Evolutionary conservation across 2,329 filamentous ascomycete species (phyloP), one percentile per base, ranked within the genome.

Genomic region (Berkeleyomyces basicola): DNA sequence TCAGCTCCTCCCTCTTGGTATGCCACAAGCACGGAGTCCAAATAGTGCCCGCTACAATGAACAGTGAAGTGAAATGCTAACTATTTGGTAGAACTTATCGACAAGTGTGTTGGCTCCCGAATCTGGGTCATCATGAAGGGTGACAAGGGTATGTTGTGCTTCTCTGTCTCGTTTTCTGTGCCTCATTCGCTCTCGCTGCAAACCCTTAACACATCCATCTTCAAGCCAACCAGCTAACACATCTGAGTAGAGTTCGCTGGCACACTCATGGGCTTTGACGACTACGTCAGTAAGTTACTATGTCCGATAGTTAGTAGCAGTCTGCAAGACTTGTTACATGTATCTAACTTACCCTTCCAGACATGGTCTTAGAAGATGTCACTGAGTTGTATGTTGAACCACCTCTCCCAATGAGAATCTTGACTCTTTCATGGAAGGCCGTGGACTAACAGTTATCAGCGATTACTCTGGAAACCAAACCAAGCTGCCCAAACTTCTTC

Each of bases 111-210:
- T 67, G 93, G 93, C 66, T 97, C 91, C 62, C 87, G 87, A 70
- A 97, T 99, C 74, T 96, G 92, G 91, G 91, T 99, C 67, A 84
- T 99, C 70, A 99, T 99, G 93, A 99, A 99, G 77, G 90, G 91
- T 68, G 93, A 97, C 72, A 97, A 96, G 79, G 93, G 93, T 95
- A 76, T 43, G 72, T 59, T 61, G 67, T 60, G 39, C 6, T 55
- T 14, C 16, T 39, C 33, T 5, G 16, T 46, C 43, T n/a, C 43
- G 11, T 16, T 4, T n/a, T 16, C 2, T 46, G 23, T 23, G 23
- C 23, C 23, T 23, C 23, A 23, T 23, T 23, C 23, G 23, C 23
- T 23, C 23, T 23, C 23, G 23, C 23, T 23, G 23, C 23, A 23
- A 23, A 23, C 23, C 23, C 23, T 23, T 23, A 23, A 23, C 33